Evolutionary conservation across 768 basidiomycete species (phyloP).

Genomic region (Boletus sp.): DNA sequence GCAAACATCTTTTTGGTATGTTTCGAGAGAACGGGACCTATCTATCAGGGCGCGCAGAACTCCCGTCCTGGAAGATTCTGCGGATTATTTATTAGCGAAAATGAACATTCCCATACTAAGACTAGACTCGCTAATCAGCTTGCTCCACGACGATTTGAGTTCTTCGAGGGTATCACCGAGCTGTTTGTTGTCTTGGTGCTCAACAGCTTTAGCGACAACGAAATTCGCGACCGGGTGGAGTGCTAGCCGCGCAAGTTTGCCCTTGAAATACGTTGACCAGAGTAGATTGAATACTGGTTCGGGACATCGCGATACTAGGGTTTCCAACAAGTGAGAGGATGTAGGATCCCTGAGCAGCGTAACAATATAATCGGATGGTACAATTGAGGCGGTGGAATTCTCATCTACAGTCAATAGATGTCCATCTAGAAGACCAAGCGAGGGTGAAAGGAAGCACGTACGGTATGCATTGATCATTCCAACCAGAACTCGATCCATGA

Average conservation of each 20-base stretch:
- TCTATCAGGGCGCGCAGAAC: constrained; percentile 77
- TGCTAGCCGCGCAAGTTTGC: constrained; percentile 69
- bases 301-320: constrained; percentile 64
- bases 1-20: constrained; percentile 47
- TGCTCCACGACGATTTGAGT: constrained; percentile 55
- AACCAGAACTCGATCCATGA: constrained; percentile 79
- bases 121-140: constrained; percentile 62
- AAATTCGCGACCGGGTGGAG: constrained; percentile 94
- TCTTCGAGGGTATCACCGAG: constrained; percentile 59
- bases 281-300: constrained; percentile 57
- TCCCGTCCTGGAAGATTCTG: constrained; percentile 72
- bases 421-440: neutral
- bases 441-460: constrained; percentile 36
- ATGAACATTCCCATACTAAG: neutral
- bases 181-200: constrained; percentile 55
- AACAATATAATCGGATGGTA: constrained; percentile 74
- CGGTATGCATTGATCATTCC: constrained; percentile 69
- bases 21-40: constrained; percentile 49
- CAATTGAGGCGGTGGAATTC: constrained; percentile 35
- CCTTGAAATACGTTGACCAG: constrained; percentile 78
- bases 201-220: constrained; percentile 79
- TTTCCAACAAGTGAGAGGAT: constrained; percentile 89
- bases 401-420: constrained; percentile 34
- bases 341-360: constrained; percentile 84
- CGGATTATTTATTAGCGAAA: constrained; percentile 1